A percentile compares a stretch with the other conserved stretches of the same genome.
Evolutionary conservation across 2,329 filamentous ascomycete species (phyloP).

Genomic region (Kalmusia sp.): DNA sequence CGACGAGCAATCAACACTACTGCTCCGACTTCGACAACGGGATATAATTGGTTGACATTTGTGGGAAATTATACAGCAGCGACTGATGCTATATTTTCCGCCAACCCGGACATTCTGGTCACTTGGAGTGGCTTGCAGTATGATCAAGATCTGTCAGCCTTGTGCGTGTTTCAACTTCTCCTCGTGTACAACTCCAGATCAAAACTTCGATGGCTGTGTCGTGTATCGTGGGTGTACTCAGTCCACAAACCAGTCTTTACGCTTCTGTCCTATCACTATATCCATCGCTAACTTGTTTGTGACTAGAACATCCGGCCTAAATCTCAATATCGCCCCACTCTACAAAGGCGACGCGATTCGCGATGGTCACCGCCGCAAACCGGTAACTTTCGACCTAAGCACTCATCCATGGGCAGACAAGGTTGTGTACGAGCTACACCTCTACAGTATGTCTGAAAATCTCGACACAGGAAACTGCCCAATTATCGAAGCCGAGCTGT

Average conservation of each 20-base stretch:
- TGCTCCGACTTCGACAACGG: conserved; percentile 14
- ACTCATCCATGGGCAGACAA: conserved; percentile 60
- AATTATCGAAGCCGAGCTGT: conserved; percentile 57
- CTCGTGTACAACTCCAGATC: neutral
- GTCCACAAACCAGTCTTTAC: too few relatives aligned
- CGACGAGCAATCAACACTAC: conserved; percentile 39
- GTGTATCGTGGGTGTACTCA: too few relatives aligned
- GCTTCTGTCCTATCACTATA: too few relatives aligned
- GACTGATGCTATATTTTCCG: conserved; percentile 58
- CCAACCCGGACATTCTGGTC: conserved; percentile 61
- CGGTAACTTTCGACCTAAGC: conserved; percentile 55
- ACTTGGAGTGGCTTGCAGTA: conserved; percentile 63
- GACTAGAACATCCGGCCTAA: conserved; percentile 41
- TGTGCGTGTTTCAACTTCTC: conserved; percentile 11
- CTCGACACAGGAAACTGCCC: conserved; percentile 55
- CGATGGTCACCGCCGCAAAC: conserved; percentile 53
- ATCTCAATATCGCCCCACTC: conserved; percentile 46
- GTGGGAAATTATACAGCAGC: conserved; percentile 55
- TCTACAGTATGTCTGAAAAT: conserved; percentile 55
- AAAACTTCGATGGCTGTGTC: too few relatives aligned
- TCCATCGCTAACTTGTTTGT: neutral
- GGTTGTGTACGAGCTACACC: conserved; percentile 67
- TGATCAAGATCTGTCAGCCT: conserved; percentile 58
- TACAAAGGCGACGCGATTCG: conserved; percentile 51
- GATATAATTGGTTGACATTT: conserved; percentile 42